phyloP scores from a whole-genome alignment of 306 rosid species.

The Pterocarpus macrocarpus region DNA sequence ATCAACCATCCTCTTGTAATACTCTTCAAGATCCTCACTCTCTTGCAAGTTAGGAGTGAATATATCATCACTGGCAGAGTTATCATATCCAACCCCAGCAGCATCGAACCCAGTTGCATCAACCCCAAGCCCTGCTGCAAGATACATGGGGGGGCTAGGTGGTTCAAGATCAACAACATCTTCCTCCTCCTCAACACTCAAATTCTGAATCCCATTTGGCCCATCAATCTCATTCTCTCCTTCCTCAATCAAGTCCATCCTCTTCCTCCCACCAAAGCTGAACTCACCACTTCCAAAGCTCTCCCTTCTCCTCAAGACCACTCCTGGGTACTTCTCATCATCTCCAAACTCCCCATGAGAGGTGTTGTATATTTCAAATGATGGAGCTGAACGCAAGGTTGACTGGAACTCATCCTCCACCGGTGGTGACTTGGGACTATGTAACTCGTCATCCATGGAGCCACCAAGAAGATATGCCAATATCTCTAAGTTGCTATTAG shows the following conservation, averaged over 20 bases:
- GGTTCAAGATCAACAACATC: conserved; percentile 52
- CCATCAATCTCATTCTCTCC: conserved; percentile 59
- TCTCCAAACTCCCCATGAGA: conserved; percentile 43
- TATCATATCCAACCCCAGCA: conserved; percentile 41
- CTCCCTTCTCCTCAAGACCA: conserved; percentile 50
- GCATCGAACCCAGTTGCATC: conserved; percentile 48
- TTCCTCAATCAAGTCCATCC: conserved; percentile 72
- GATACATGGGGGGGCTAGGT: conserved; percentile 71
- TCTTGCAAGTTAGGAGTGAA: conserved; percentile 50
- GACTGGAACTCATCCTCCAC: conserved; percentile 29
- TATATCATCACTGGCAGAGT: conserved; percentile 35
- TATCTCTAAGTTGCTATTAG: conserved; percentile 22
- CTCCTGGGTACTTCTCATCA: conserved; percentile 47
- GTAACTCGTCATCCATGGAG: conserved; percentile 50
- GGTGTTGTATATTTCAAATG: conserved; percentile 63
- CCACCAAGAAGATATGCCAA: conserved; percentile 11
- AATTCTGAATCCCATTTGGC: conserved; percentile 38
- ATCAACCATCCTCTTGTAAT: conserved; percentile 66
- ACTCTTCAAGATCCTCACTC: conserved; percentile 57
- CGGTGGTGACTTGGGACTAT: conserved; percentile 20
- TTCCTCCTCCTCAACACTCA: conserved; percentile 53
- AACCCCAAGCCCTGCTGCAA: conserved; percentile 76
- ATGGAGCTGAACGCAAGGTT: conserved; percentile 66
- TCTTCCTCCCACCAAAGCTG: conserved; percentile 51
- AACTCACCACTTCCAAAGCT: conserved; percentile 53